Conservation (phyloP, 2,329 filamentous ascomycete genomes). For the Fusarium verrucosum region DNA sequence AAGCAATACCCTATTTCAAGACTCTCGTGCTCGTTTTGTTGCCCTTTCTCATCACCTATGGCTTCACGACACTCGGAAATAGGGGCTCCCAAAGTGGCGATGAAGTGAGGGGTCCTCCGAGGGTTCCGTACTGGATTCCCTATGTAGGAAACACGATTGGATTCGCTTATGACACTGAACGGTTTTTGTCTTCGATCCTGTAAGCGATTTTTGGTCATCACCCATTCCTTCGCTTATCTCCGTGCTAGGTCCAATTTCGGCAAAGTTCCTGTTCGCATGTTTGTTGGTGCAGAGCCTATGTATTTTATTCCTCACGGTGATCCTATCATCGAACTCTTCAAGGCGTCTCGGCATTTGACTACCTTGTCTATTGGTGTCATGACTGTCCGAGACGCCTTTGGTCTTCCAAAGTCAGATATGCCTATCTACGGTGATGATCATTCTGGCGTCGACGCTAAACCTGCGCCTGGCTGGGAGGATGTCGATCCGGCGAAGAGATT, state of each 20-base stretch:
- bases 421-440: slow-evolving; percentile 12
- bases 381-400: slow-evolving; percentile 32
- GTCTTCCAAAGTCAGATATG: slow-evolving; percentile 16
- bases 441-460: slow-evolving; percentile 18
- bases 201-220: not conserved
- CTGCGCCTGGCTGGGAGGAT: slow-evolving; percentile 20
- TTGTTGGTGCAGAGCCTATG: slow-evolving; percentile 26
- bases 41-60: slow-evolving; percentile 16
- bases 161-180: slow-evolving; percentile 29
- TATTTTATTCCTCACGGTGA: slow-evolving; percentile 34
- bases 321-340: slow-evolving; percentile 25
- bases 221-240: not conserved
- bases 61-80: slow-evolving; percentile 11
- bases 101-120: slow-evolving; percentile 9
- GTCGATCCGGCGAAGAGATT: slow-evolving; percentile 14
- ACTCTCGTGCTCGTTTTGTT: not conserved
- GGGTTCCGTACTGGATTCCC: slow-evolving; percentile 31
- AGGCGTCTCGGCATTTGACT: slow-evolving; percentile 21
- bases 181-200: slow-evolving; percentile 23
- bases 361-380: slow-evolving; percentile 26
- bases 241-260: slow-evolving; percentile 28
- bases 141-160: slow-evolving; percentile 25
- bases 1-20: not conserved
- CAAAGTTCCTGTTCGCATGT: slow-evolving; percentile 27
- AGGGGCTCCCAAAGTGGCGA: not conserved